These are phyloP conservation scores for Agaricus bisporus DNA, from an alignment of 768 basidiomycete species.

Conservation along the genomic window DNA sequence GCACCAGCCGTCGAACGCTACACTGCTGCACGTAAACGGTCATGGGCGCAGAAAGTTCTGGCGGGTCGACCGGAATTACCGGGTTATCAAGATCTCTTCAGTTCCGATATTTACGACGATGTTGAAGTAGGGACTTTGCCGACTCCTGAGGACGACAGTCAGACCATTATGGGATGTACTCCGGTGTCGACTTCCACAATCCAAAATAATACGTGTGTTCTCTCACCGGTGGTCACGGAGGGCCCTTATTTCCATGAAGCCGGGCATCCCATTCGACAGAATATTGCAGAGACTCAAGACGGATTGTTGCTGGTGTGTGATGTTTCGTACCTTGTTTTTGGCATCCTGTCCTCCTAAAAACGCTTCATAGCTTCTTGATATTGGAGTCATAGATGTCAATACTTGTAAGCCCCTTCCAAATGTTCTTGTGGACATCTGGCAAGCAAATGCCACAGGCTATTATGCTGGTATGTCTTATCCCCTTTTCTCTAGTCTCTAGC, in stretches of 20 bases:
- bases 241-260: constrained; percentile 48
- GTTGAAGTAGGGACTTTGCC: constrained; percentile 13
- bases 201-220: constrained; percentile 50
- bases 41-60: constrained; percentile 39
- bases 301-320: constrained; percentile 39
- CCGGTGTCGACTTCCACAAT: constrained; percentile 41
- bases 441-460: constrained; percentile 48
- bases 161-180: constrained; percentile 37
- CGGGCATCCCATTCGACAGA: constrained; percentile 46
- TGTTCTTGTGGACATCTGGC: constrained; percentile 55
- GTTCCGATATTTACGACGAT: constrained; percentile 29
- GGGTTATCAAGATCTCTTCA: constrained; percentile 38
- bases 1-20: constrained; percentile 47
- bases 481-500: neutral
- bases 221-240: constrained; percentile 47
- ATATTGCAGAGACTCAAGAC: constrained; percentile 48
- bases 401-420: constrained; percentile 50
- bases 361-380: constrained; percentile 36
- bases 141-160: constrained; percentile 18
- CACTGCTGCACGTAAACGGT: constrained; percentile 41
- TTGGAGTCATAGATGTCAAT: constrained; percentile 53
- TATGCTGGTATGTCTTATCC: constrained; percentile 35
- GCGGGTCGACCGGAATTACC: constrained; percentile 32
- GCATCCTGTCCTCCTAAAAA: neutral
- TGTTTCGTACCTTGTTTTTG: neutral